Evolutionary conservation across 345 rosid genomes (phyloP), one percentile per base, ranked within the genome.

Genomic region (Rhodamnia rubescens): DNA sequence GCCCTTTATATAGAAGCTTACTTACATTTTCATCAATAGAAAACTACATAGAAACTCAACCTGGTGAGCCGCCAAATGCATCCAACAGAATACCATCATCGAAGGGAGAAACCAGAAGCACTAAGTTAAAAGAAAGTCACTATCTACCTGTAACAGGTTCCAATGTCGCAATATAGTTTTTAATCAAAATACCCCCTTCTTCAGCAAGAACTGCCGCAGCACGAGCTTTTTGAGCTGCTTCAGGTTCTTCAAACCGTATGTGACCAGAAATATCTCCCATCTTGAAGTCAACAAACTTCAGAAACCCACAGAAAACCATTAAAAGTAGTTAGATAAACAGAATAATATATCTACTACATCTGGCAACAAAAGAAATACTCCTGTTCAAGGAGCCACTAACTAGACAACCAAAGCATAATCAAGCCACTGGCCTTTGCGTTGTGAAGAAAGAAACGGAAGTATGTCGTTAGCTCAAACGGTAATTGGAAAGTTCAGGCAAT

Each of bases 151-250:
- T 90, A 59, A 96, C 90, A n/a, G 99, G 99, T 90, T 97, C 99
- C 83, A 97, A 88, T 47, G 88, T 87, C 74, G 93, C 97, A 59
- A 95, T 75, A 81, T 89, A 95, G 86, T 95, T 96, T 91, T 97
- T 97, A 90, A 96, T 97, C 1, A 86, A 22, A 64, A 97, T 85
- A 52, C 99, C 99, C 44, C 92, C 98, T 91, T 95, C 98, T 88
- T 93, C 87, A 64, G 99, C 91, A 85, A 97, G 90, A 78, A 93
- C 99, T 53, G 99, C 99, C 69, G 97, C 99, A 75, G 98, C 98
- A 53, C 99, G 97, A 82, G 99, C 99, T 84, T 95, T 97, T 88
- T 95, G 99, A 56, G 96, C 93, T 88, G 91, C 98, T 90, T 97
- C 99, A 58, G 99, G 95, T 88, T 88, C 90, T 83, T 96, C 98